Base-by-base conservation (phyloP, 768 basidiomycete species). In the Suillus decipiens region DNA sequence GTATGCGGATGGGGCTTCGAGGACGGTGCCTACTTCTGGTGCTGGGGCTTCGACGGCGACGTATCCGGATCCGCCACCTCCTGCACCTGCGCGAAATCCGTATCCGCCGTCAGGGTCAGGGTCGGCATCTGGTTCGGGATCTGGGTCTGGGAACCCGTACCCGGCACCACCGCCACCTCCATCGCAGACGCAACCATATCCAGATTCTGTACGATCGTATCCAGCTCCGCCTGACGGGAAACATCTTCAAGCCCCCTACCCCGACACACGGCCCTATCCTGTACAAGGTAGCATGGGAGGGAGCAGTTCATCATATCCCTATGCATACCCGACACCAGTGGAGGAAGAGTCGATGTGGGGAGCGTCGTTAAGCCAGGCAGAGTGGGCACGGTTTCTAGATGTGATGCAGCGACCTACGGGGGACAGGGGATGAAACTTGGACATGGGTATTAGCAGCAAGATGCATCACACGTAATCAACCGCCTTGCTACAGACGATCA, bases 291-390 rank as follows among this genome's bases (percentile, higher is more conserved):
- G 36, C 22, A 37, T 39, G 19, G 39, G 34, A 31, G 56, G 56
- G 39, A 31, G 24, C 9, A 60, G 62, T 12, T 22, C 66, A 4
- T 58, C 72, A n/a, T 73, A 72, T 60, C 22, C 72, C 24, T 72
- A 75, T 15, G 1, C 71, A 8, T 82, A 85, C 61, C 81, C 84
- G 33, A 53, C 71, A 39, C 51, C 68, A 45, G 81, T 84, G 51
- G 88, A 88, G 63, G 87, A 89, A 66, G 77, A 81, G 42, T 79
- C 79, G 37, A 87, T 91, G 80, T 93, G 90, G 90, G 89, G 89
- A 48, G 82, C 89, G 17, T 83, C 87, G 42, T 89, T 93, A 70
- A 89, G 85, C 61, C 87, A 89, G 67, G 85, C 86, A 45, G 91
- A 92, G 75, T 92, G 91, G 88, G 80, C 77, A 45, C 79, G 80